These are phyloP conservation scores for Lachancea dasiensis DNA, from an alignment of 805 yeast species.

Conservation along the genomic window DNA sequence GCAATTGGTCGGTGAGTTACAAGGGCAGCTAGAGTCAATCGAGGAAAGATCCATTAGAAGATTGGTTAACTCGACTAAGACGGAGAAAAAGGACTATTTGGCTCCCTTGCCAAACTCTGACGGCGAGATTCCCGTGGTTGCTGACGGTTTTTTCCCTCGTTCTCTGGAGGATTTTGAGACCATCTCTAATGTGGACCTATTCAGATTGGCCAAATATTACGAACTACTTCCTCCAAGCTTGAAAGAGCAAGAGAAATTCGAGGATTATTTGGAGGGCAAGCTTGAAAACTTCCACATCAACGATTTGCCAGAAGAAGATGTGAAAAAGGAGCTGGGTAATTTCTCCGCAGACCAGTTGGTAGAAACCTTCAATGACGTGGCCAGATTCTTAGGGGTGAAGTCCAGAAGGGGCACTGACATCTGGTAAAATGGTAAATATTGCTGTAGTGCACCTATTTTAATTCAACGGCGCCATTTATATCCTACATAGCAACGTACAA, in stretches of 20 bases:
- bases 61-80: slow-evolving; percentile 53
- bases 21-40: slow-evolving; percentile 71
- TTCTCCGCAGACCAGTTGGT: slow-evolving; percentile 44
- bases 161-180: slow-evolving; percentile 48
- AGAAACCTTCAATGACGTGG: slow-evolving; percentile 54
- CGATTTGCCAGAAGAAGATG: slow-evolving; percentile 29
- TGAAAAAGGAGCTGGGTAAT: slow-evolving; percentile 25
- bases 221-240: slow-evolving; percentile 65
- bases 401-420: slow-evolving; percentile 46
- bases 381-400: slow-evolving; percentile 62
- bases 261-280: slow-evolving; percentile 48
- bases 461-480: no score
- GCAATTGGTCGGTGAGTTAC: slow-evolving; percentile 83
- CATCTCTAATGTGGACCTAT: slow-evolving; percentile 41
- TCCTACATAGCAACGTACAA: no score
- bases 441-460: no score
- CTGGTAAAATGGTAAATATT: no score
- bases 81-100: slow-evolving; percentile 38
- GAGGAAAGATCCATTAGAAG: slow-evolving; percentile 77
- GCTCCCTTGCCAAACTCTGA: slow-evolving; percentile 74
- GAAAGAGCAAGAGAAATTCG: slow-evolving; percentile 47
- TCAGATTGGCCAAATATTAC: slow-evolving; percentile 62
- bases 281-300: slow-evolving; percentile 36
- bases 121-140: slow-evolving; percentile 56
- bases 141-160: slow-evolving; percentile 44